Evolutionary conservation across 139 green algal genomes (phyloP).

Genomic region (Bryopsis sp.): DNA sequence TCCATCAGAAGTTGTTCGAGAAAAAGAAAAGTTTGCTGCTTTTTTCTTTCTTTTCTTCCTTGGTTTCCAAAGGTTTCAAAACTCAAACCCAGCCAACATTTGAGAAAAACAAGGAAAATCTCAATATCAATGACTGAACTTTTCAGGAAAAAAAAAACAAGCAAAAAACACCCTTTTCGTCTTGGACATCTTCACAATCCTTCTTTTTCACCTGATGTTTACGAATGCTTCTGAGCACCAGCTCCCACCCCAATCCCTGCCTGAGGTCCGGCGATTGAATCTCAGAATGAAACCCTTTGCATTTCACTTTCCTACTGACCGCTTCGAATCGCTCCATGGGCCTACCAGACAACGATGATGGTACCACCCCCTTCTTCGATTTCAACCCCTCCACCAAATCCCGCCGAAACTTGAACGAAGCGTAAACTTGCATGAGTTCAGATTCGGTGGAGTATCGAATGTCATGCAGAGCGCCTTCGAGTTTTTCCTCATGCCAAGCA

Average conservation of each 20-base stretch:
- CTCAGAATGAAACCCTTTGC: too few relatives aligned
- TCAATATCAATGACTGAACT: neutral
- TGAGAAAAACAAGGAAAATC: neutral
- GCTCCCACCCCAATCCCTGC: slow-evolving; percentile 6
- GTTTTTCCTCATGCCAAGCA: neutral
- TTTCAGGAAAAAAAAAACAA: neutral
- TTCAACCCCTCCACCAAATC: slow-evolving; percentile 1
- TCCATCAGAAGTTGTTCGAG: too few relatives aligned
- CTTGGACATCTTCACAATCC: too few relatives aligned
- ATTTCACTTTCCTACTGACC: too few relatives aligned
- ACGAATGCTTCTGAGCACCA: neutral
- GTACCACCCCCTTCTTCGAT: neutral
- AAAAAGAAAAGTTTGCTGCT: too few relatives aligned
- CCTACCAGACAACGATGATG: too few relatives aligned
- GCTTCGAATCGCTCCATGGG: too few relatives aligned
- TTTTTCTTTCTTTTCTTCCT: too few relatives aligned
- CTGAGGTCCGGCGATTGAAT: neutral
- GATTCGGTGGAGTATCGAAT: neutral
- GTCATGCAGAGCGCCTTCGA: neutral
- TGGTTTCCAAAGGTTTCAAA: too few relatives aligned
- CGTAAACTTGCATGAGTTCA: slow-evolving; percentile 1
- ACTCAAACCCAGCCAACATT: too few relatives aligned
- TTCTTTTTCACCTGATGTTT: neutral
- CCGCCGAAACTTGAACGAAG: slow-evolving; percentile 10
- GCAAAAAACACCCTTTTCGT: too few relatives aligned